These are phyloP conservation scores for Marchantia polymorpha DNA, from an alignment of 225 moss, liverwort and hornwort genomes.

Conservation along the genomic window DNA sequence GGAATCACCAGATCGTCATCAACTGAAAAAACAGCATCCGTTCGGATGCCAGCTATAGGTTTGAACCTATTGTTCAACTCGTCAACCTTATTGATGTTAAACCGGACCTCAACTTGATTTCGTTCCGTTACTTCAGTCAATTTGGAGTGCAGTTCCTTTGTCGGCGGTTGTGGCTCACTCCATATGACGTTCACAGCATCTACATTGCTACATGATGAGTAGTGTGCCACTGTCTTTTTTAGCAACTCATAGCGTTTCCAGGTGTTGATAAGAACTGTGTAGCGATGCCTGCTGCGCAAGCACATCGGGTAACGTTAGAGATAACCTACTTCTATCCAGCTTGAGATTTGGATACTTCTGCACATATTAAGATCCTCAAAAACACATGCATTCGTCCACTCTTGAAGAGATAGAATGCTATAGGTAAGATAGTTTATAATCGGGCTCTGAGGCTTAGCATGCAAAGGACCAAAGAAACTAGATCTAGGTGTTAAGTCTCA, in stretches of 20 bases:
- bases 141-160: slow-evolving; percentile 45
- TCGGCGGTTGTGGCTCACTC: slow-evolving; percentile 74
- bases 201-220: slow-evolving; percentile 63
- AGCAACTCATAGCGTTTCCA: slow-evolving; percentile 86
- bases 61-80: slow-evolving; percentile 93
- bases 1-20: slow-evolving; percentile 92
- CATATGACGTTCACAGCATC: slow-evolving; percentile 84
- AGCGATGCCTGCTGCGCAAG: slow-evolving; percentile 50
- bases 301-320: background rate
- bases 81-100: slow-evolving; percentile 71
- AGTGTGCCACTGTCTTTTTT: slow-evolving; percentile 71
- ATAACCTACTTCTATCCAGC: no score
- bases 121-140: slow-evolving; percentile 41
- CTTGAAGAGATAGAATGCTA: no score
- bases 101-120: slow-evolving; percentile 43
- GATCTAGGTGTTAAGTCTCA: no score
- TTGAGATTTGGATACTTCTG: no score
- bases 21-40: slow-evolving; percentile 80
- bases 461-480: no score
- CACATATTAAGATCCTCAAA: no score
- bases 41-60: slow-evolving; percentile 54
- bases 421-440: no score
- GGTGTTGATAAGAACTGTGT: slow-evolving; percentile 87
- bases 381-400: no score
- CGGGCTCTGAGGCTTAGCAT: no score